phyloP scores from a whole-genome alignment of 352 stramenopile species.

The Phytopythium vexans region DNA sequence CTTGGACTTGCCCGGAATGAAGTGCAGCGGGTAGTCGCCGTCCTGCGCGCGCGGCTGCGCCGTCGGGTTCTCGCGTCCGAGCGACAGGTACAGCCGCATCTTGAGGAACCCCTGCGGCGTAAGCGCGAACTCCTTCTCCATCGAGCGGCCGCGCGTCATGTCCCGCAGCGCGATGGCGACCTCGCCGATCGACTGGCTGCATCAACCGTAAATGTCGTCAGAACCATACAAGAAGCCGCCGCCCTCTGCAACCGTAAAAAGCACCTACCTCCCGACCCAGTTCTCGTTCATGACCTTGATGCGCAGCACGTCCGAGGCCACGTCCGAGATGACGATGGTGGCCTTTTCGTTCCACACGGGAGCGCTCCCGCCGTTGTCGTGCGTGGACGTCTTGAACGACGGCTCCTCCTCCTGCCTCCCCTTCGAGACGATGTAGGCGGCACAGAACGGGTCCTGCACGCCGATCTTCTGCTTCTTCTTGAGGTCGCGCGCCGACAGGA shows the following conservation, averaged over 20 bases:
- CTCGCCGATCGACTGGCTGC: slow-evolving; percentile 68
- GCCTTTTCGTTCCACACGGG: slow-evolving; percentile 77
- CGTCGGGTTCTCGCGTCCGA: slow-evolving; percentile 74
- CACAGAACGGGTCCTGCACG: slow-evolving; percentile 74
- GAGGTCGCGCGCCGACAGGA: slow-evolving; percentile 57
- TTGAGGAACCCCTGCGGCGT: slow-evolving; percentile 67
- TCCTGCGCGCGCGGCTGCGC: slow-evolving; percentile 56
- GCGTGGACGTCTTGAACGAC: slow-evolving; percentile 67
- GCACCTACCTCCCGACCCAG: slow-evolving; percentile 64
- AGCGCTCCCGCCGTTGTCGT: slow-evolving; percentile 60
- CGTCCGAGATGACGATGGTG: slow-evolving; percentile 66
- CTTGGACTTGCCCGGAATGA: slow-evolving; percentile 72
- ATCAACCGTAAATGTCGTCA: slow-evolving; percentile 2
- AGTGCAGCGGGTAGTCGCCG: slow-evolving; percentile 73
- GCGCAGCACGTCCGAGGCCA: slow-evolving; percentile 61
- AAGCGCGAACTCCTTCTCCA: slow-evolving; percentile 79
- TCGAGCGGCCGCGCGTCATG: slow-evolving; percentile 64
- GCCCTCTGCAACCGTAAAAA: not conserved
- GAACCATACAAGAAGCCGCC: slow-evolving; percentile 1
- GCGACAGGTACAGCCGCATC: slow-evolving; percentile 65
- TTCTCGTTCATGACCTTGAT: slow-evolving; percentile 79
- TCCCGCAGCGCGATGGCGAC: slow-evolving; percentile 65
- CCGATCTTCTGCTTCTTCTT: slow-evolving; percentile 69
- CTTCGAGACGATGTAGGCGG: slow-evolving; percentile 50
- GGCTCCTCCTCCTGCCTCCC: slow-evolving; percentile 48